Evolutionary conservation across 2,329 filamentous ascomycete species (phyloP), one percentile per base, ranked within the genome.

Genomic region (Calycina herbarum): DNA sequence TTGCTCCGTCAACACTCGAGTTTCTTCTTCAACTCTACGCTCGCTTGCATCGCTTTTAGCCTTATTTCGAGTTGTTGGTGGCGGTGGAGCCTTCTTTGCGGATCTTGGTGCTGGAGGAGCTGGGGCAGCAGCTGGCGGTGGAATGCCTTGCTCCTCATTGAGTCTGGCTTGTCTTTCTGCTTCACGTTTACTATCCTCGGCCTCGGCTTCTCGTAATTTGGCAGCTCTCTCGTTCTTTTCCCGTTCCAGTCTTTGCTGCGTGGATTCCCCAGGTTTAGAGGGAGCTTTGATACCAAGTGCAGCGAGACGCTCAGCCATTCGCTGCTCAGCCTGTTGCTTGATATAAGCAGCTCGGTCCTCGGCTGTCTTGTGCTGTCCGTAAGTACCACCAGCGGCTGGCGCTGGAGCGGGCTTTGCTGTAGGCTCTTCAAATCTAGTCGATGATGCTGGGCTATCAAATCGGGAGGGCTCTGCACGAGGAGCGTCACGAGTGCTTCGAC

Each of bases 291-390:
- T 90, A 42, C 95, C 95, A 67, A 98, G 86, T 58, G 94, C 94
- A 67, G 95, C 95, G 73, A 99, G 86, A 67, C 95, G 89, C 78
- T 98, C 95, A 42, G 95, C 94, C 90, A 99, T 98, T 66, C 94
- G 92, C 76, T 94, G 92, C 77, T 98, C 94, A 8, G 95, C 96
- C 77, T 97, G 94, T 77, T 97, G 94, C 77, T 96, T 96, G 75
- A 98, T 97, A 74, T 96, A 97, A 5, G 94, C 93, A 42, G 96
- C 93, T 64, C 95, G 88, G 74, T 99, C 94, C 78, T 98, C 94
- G 0, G 94, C 90, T 0, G 94, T 97, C 78, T 91, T 92, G 77
- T 95, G 96, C 4, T 92, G 86, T 2, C 92, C 85, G 75, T 96
- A 96, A 0, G 90, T 89, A 2, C 88, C 86, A 24, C 81, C 81